A percentile compares a stretch with the other conserved stretches of the same genome.
phyloP scores from a whole-genome alignment of 768 basidiomycete genomes.

The Termitomyces sp. region DNA sequence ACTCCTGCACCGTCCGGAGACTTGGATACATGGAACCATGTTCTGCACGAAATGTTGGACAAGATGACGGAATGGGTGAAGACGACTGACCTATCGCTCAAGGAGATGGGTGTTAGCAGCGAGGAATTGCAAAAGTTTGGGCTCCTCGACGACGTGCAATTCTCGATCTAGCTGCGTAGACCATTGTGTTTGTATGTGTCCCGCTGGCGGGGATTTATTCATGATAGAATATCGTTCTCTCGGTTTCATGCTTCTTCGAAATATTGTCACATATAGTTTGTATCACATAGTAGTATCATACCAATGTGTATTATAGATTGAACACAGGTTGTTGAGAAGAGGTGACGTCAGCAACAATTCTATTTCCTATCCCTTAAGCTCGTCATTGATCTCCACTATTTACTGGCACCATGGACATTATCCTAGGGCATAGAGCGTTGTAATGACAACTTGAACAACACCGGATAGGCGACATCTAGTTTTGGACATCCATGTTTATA shows the following conservation, averaged over 20 bases:
- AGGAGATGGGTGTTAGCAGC: background rate
- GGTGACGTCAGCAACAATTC: no score
- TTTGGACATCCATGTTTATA: no score
- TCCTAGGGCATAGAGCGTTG: no score
- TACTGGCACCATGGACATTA: no score
- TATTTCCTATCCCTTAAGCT: no score
- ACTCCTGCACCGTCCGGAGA: background rate
- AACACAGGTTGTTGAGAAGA: no score
- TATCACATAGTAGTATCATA: background rate
- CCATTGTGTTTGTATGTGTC: background rate
- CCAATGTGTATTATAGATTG: background rate
- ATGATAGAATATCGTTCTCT: background rate
- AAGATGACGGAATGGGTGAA: conserved; percentile 5
- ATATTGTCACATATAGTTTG: background rate
- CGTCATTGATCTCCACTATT: no score
- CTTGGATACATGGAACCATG: background rate
- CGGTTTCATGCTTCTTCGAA: background rate
- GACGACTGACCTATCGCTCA: background rate
- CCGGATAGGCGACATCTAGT: no score
- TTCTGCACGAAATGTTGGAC: conserved; percentile 4
- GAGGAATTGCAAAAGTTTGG: background rate
- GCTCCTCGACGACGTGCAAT: background rate
- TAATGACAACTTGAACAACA: no score
- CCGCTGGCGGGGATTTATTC: background rate
- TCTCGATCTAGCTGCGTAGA: background rate